Evolutionary conservation across 495 filamentous ascomycete genomes (phyloP), one percentile per base, ranked within the genome.

Genomic region (Tricharina praecox): DNA sequence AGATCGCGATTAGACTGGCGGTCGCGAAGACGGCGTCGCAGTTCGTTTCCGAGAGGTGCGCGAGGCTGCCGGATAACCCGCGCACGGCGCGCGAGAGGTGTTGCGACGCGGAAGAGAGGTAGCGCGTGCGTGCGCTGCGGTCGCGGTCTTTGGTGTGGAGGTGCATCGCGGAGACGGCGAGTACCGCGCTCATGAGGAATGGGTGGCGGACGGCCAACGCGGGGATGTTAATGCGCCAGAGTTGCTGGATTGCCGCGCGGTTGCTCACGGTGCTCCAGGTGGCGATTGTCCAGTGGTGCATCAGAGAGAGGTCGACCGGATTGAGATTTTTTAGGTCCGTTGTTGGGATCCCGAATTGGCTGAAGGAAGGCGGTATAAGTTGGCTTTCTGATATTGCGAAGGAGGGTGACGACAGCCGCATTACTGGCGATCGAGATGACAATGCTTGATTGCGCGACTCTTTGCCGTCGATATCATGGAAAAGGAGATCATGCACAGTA

Each of bases 161-260:
- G 28, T 67, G 65, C 3, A 67, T 40, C 8, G 65, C 59, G 0
- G 65, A 60, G 2, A 67, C 36, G 2, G 61, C 65, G 16, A 67
- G 53, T 5, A 67, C 60, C 0, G 57, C 55, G 25, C 67, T 64
- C 55, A 67, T 62, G 0, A 61, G 42, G 25, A 61, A 64, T 2
- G 58, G 56, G 4, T 60, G 40, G 11, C 55, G 45, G 5, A 67
- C 53, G 7, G 64, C 66, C 41, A 68, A 50, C 11, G 24, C 13
- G 3, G 66, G 60, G 5, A 68, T 53, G 3, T 48, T 24, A 10
- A 51, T 44, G 18, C 61, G 50, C 66, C 66, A 69, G 18, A 58
- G 16, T 0, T 59, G 32, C 9, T 52, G 2, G 15, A 50, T 23
- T 3, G 21, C 3, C 0, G 37, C 24, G 2, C 23, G 39, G 28